These are phyloP conservation scores for Mycena alexandri DNA, from an alignment of 768 basidiomycete species.

Conservation along the genomic window DNA sequence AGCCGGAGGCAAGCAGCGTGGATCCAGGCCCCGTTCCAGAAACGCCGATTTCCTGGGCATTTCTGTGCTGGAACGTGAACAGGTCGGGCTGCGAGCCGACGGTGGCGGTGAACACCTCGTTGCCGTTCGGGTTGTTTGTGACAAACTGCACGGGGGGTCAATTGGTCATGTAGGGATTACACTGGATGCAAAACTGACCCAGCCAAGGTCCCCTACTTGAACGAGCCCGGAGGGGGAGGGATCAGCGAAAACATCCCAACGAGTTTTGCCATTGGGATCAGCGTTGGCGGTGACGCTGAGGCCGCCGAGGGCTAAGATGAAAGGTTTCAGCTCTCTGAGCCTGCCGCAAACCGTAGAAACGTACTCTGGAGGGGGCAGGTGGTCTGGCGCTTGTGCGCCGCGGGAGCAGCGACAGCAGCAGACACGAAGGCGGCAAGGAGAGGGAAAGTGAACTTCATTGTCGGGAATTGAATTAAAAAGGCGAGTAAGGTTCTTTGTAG, in stretches of 20 bases:
- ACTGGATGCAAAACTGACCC: conserved; percentile 6
- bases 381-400: conserved; percentile 22
- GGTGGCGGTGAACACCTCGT: conserved; percentile 31
- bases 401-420: conserved; percentile 22
- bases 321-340: not conserved
- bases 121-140: conserved; percentile 24
- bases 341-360: not conserved
- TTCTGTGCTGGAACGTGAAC: conserved; percentile 22
- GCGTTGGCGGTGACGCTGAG: conserved; percentile 18
- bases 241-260: not conserved
- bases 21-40: not conserved
- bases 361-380: conserved; percentile 24
- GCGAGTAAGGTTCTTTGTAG: not conserved
- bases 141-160: conserved; percentile 5
- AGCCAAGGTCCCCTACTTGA: conserved; percentile 23
- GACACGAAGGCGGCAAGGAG: conserved; percentile 23
- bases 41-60: conserved; percentile 13
- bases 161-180: not conserved
- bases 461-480: not conserved
- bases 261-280: not conserved
- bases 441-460: conserved; percentile 26
- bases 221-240: not conserved
- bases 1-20: conserved; percentile 6
- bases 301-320: conserved; percentile 2
- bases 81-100: conserved; percentile 25